Conservation (phyloP, 441 rosid species). For the Gossypium schwendimanii region DNA sequence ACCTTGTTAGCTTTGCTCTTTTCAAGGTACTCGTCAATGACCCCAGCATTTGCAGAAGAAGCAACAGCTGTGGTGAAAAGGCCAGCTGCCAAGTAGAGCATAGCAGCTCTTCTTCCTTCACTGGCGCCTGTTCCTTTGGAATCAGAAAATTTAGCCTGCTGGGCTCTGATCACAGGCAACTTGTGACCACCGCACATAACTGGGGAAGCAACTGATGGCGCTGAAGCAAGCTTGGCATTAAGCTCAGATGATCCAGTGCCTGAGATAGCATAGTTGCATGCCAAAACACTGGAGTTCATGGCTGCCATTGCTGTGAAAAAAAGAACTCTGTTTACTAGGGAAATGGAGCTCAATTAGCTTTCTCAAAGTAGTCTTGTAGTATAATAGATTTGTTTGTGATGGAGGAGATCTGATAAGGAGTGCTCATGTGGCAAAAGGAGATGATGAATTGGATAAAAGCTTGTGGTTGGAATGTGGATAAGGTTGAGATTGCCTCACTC, state of each 20-base stretch:
- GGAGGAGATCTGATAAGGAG: conserved; percentile 29
- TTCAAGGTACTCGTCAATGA: conserved; percentile 86
- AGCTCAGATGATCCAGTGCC: conserved; percentile 57
- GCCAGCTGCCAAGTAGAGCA: conserved; percentile 60
- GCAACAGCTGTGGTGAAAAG: conserved; percentile 56
- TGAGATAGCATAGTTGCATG: conserved; percentile 69
- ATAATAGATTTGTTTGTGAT: not conserved
- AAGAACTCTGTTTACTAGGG: not conserved
- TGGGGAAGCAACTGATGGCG: conserved; percentile 30
- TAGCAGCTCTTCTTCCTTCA: conserved; percentile 71
- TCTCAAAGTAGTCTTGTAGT: not conserved
- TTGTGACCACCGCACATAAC: conserved; percentile 31
- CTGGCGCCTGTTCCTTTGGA: conserved; percentile 21
- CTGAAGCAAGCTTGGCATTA: conserved; percentile 41
- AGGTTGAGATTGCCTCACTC: conserved; percentile 81
- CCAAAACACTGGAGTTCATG: conserved; percentile 74
- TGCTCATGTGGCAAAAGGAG: conserved; percentile 36
- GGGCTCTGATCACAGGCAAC: conserved; percentile 62
- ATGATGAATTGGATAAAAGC: conserved; percentile 37
- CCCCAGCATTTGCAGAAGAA: conserved; percentile 69
- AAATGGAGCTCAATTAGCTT: not conserved
- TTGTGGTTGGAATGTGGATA: conserved; percentile 88
- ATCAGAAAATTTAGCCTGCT: conserved; percentile 28
- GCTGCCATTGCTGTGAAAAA: conserved; percentile 46
- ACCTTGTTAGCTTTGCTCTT: conserved; percentile 95